These are phyloP conservation scores for Plasmodium blacklocki DNA, from an alignment of 169 alveolate species.

Conservation along the genomic window DNA sequence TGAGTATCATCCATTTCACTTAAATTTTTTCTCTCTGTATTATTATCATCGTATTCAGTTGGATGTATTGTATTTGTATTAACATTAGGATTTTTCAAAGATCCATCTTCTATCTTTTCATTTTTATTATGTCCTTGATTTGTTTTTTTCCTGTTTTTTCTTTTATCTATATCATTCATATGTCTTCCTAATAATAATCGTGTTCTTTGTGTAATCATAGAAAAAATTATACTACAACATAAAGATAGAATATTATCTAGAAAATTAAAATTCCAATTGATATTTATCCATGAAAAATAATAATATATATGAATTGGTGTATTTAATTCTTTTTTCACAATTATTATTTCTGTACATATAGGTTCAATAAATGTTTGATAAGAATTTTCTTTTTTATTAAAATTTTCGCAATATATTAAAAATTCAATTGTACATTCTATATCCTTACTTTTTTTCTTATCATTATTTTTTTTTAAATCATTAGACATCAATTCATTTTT, in stretches of 20 bases:
- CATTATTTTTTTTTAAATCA: constrained; percentile 48
- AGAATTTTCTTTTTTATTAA: constrained; percentile 64
- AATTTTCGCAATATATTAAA: constrained; percentile 64
- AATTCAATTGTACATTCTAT: constrained; percentile 56
- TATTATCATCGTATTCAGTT: constrained; percentile 63
- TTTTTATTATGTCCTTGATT: constrained; percentile 11
- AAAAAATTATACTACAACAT: constrained; percentile 72
- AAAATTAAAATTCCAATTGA: constrained; percentile 59
- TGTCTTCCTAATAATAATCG: constrained; percentile 56
- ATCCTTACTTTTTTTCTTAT: constrained; percentile 44
- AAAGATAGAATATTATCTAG: constrained; percentile 62
- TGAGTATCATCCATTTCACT: constrained; percentile 73
- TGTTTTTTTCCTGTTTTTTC: constrained; percentile 19
- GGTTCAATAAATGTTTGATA: constrained; percentile 76
- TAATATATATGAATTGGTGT: constrained; percentile 67
- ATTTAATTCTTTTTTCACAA: constrained; percentile 31
- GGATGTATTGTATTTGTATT: constrained; percentile 20
- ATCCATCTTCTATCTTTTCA: constrained; percentile 42
- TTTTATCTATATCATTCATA: constrained; percentile 39
- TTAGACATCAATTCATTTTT: constrained; percentile 32
- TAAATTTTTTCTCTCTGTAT: constrained; percentile 47
- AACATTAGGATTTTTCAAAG: constrained; percentile 39
- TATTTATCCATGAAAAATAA: constrained; percentile 70
- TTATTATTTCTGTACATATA: constrained; percentile 54
- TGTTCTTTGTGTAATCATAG: constrained; percentile 74